Conservation (phyloP, 495 filamentous ascomycete species). For the Glarea lozoyensis region DNA sequence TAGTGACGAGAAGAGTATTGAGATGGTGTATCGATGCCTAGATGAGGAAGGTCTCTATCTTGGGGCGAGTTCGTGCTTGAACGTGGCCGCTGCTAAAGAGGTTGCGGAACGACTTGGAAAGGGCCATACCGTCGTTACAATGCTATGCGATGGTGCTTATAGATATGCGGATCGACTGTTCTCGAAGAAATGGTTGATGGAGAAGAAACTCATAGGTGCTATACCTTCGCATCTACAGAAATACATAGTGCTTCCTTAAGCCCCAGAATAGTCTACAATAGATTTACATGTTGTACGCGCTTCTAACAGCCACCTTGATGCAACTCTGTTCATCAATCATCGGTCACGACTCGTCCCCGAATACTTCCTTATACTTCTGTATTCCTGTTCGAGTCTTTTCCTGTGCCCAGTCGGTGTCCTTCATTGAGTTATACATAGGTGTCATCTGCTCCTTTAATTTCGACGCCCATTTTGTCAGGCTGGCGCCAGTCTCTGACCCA, state of each 20-base stretch:
- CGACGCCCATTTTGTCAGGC: background rate
- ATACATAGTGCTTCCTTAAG: conserved; percentile 65
- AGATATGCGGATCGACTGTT: conserved; percentile 92
- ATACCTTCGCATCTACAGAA: conserved; percentile 80
- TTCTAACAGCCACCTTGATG: background rate
- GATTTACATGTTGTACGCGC: conserved; percentile 7
- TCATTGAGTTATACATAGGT: conserved; percentile 2
- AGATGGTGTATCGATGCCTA: conserved; percentile 95
- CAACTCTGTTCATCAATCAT: background rate
- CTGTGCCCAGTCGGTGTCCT: background rate
- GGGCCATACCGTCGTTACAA: conserved; percentile 86
- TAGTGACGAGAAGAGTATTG: conserved; percentile 86
- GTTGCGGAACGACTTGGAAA: conserved; percentile 83
- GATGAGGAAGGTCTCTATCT: conserved; percentile 96
- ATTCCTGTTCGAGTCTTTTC: background rate
- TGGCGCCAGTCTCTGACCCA: conserved; percentile 21
- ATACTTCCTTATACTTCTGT: background rate
- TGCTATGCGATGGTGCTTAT: conserved; percentile 92
- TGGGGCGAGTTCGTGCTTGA: conserved; percentile 86
- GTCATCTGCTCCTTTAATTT: conserved; percentile 7
- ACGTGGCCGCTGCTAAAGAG: conserved; percentile 92
- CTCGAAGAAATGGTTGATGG: conserved; percentile 76
- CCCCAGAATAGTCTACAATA: conserved; percentile 10
- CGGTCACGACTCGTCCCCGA: background rate
- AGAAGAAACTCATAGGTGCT: conserved; percentile 72